Evolutionary conservation across 495 filamentous ascomycete genomes (phyloP), one percentile per base, ranked within the genome.

Genomic region (Annulohypoxylon maeteangense): DNA sequence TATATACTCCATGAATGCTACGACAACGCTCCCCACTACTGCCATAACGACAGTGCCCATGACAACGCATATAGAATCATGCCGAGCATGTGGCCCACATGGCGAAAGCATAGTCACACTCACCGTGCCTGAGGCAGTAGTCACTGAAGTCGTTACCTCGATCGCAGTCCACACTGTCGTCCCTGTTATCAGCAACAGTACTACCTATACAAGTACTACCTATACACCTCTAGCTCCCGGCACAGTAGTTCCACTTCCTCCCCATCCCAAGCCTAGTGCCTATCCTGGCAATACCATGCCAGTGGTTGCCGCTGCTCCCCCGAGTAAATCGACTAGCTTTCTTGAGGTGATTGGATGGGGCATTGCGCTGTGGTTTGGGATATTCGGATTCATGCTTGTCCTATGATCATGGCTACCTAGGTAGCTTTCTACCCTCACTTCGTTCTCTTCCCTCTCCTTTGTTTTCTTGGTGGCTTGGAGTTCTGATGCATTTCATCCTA

Each of bases 31-130:
- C 16, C 16, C 62, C 10, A 7, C 34, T 3, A 16, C 63, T 4
- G 40, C 38, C 0, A 18, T 50, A 23, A 38, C 65, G 23, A 34
- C 55, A 14, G 57, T 75, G 3, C 74, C 74, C 32, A 76, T 76
- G 68, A 69, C 62, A 1, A 75, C 72, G 8, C 62, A 25, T 53
- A 54, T 59, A 1, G 36, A 67, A 47, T 62, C 65, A 6, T 76
- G 74, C 51, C 25, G 27, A 4, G 72, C 65, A 4, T 76, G 74
- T 36, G 71, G 71, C 0, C 58, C 65, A 3, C 65, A 59, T 25
- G 72, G 74, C 47, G 72, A 68, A n/a, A 75, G 55, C 62, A 72
- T 59, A 20, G 69, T 75, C 22, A 76, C 69, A 3, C 60, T 73
- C 0, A 75, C 74, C 5, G 34, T 72, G 3, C 74, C 74, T 0